These are phyloP conservation scores for Pythium angustatum DNA, from an alignment of 352 stramenopile genomes.

Conservation along the genomic window DNA sequence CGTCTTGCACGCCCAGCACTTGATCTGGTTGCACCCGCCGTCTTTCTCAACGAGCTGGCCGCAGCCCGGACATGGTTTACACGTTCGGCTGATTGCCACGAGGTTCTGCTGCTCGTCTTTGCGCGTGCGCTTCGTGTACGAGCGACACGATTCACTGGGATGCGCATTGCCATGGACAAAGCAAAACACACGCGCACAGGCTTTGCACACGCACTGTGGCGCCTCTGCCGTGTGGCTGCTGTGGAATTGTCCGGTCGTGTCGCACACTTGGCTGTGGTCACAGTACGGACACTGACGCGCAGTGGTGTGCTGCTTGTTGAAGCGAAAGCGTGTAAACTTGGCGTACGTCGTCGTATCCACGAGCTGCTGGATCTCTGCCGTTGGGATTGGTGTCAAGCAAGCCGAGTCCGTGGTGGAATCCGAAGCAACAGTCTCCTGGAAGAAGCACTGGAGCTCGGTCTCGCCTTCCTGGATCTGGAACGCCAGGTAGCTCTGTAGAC, in stretches of 20 bases:
- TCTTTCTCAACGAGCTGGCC: slow-evolving; percentile 86
- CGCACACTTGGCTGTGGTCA: slow-evolving; percentile 56
- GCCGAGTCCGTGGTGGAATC: slow-evolving; percentile 9
- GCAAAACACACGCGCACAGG: slow-evolving; percentile 69
- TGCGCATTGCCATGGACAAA: slow-evolving; percentile 83
- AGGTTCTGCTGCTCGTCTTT: slow-evolving; percentile 74
- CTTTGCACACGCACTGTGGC: slow-evolving; percentile 42
- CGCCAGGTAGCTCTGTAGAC: slow-evolving; percentile 59
- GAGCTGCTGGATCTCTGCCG: slow-evolving; percentile 46
- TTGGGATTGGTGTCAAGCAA: slow-evolving; percentile 42
- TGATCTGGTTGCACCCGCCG: slow-evolving; percentile 92
- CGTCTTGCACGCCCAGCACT: slow-evolving; percentile 75
- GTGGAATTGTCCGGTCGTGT: slow-evolving; percentile 3
- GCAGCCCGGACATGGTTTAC: slow-evolving; percentile 85
- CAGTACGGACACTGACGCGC: slow-evolving; percentile 61
- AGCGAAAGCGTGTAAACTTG: slow-evolving; percentile 84
- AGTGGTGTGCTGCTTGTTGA: slow-evolving; percentile 73
- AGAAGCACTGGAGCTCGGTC: slow-evolving; percentile 75
- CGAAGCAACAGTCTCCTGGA: slow-evolving; percentile 25
- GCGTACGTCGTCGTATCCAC: slow-evolving; percentile 47
- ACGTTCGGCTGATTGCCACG: slow-evolving; percentile 68
- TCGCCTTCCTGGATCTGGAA: slow-evolving; percentile 69
- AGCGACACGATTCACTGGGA: slow-evolving; percentile 53
- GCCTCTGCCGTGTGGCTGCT: neutral
- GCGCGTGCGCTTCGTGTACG: slow-evolving; percentile 62